Conservation (phyloP, 208 protist genomes). For the Acanthamoeba castellanii region DNA sequence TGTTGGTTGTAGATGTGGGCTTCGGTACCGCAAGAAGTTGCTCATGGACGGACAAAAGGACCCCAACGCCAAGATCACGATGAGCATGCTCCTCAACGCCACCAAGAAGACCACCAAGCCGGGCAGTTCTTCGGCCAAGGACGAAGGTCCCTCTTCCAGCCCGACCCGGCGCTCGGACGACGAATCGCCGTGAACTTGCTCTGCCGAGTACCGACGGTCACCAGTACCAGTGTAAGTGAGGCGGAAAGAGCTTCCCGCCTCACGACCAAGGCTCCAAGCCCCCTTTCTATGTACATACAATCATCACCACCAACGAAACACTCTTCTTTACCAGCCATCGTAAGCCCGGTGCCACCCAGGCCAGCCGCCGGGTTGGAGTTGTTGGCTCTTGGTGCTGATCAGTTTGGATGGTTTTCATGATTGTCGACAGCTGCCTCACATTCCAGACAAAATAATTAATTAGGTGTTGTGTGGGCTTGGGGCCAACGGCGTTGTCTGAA, state of each 20-base stretch:
- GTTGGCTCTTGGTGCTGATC: too few relatives aligned
- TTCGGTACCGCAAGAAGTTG: slow-evolving; percentile 39
- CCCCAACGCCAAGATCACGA: slow-evolving; percentile 43
- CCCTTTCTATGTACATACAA: neutral
- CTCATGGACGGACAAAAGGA: slow-evolving; percentile 8
- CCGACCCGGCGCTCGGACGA: neutral
- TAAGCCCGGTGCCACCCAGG: too few relatives aligned
- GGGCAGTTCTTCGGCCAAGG: neutral
- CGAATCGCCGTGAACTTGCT: neutral
- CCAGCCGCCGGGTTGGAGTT: too few relatives aligned
- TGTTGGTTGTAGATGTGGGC: neutral
- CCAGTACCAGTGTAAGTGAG: neutral
- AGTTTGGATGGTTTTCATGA: too few relatives aligned
- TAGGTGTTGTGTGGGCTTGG: neutral
- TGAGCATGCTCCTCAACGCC: slow-evolving; percentile 56
- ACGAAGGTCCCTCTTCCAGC: neutral
- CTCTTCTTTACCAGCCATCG: too few relatives aligned
- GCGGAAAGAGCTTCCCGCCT: slow-evolving; percentile 1
- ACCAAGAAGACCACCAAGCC: neutral
- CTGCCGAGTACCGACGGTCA: neutral
- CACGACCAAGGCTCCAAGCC: neutral
- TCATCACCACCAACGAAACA: too few relatives aligned
- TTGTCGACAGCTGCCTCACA: too few relatives aligned
- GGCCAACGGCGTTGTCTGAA: neutral
- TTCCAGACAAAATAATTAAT: neutral